These are phyloP conservation scores for Aspergillus thermomutatus DNA, from an alignment of 2,329 filamentous ascomycete species.

Conservation along the genomic window DNA sequence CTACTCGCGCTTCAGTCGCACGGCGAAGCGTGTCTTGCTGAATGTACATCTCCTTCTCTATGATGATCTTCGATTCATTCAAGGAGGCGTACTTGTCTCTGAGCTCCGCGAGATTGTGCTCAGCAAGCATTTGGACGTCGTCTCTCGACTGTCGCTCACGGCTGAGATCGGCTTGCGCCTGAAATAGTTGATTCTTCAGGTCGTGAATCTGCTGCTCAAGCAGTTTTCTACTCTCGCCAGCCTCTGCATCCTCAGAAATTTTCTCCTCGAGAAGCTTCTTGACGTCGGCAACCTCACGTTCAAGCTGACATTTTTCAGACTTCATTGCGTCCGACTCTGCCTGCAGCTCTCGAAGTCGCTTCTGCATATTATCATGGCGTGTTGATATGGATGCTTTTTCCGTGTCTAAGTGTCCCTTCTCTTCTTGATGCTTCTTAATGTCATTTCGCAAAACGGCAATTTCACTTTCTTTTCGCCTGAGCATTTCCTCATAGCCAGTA, in stretches of 20 bases:
- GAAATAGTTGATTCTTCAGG: conserved; percentile 79
- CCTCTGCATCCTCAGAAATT: conserved; percentile 84
- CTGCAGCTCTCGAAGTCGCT: conserved; percentile 76
- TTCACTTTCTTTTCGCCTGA: conserved; percentile 92
- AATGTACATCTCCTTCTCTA: conserved; percentile 95
- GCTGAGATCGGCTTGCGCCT: conserved; percentile 82
- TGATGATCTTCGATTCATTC: conserved; percentile 93
- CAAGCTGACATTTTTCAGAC: conserved; percentile 76
- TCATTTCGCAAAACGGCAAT: conserved; percentile 80
- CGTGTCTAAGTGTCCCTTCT: conserved; percentile 72
- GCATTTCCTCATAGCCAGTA: conserved; percentile 90
- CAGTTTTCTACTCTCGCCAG: conserved; percentile 73
- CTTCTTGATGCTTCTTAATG: conserved; percentile 75
- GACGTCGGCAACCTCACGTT: conserved; percentile 85
- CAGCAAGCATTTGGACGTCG: conserved; percentile 84
- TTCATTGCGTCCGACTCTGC: conserved; percentile 84
- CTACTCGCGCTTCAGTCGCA: conserved; percentile 74
- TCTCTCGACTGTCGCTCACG: conserved; percentile 89
- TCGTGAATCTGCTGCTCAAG: conserved; percentile 84
- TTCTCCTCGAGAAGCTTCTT: conserved; percentile 82
- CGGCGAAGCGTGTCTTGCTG: conserved; percentile 89
- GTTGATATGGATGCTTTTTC: conserved; percentile 68
- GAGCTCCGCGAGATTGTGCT: conserved; percentile 79
- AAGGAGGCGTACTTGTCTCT: conserved; percentile 81
- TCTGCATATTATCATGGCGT: conserved; percentile 76